Evolutionary conservation across 169 alveolate species (phyloP).

Genomic region (Plasmodium knowlesi): DNA sequence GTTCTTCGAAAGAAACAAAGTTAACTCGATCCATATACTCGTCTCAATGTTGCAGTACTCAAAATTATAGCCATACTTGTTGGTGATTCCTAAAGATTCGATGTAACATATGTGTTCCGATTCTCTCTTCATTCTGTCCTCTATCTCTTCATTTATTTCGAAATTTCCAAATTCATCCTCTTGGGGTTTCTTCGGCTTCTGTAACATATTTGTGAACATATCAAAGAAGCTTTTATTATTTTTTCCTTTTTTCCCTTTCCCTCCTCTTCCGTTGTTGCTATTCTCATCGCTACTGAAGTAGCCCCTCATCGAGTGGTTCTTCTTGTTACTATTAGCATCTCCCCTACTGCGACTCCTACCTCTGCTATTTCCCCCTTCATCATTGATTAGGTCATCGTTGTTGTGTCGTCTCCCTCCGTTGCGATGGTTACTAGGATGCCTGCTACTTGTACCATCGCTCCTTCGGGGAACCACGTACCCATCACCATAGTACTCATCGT

Average conservation of each 20-base stretch:
- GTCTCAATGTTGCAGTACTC: slow-evolving; percentile 74
- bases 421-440: neutral
- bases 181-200: slow-evolving; percentile 36
- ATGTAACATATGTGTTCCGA: neutral
- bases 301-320: neutral
- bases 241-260: slow-evolving; percentile 2
- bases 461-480: neutral
- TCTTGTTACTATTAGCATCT: neutral
- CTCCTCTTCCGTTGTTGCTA: neutral
- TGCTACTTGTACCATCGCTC: neutral
- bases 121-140: slow-evolving; percentile 45
- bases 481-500: neutral
- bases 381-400: neutral
- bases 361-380: neutral
- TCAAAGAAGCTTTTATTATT: slow-evolving; percentile 34
- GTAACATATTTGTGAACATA: slow-evolving; percentile 48
- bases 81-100: slow-evolving; percentile 50
- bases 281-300: neutral
- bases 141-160: slow-evolving; percentile 64
- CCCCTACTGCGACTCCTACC: neutral
- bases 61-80: slow-evolving; percentile 45
- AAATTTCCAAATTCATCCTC: slow-evolving; percentile 28
- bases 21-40: slow-evolving; percentile 72
- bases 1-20: slow-evolving; percentile 55
- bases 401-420: neutral